Base-by-base conservation (phyloP, 1,139 yeast species). In the Starmera stellimalicola region DNA sequence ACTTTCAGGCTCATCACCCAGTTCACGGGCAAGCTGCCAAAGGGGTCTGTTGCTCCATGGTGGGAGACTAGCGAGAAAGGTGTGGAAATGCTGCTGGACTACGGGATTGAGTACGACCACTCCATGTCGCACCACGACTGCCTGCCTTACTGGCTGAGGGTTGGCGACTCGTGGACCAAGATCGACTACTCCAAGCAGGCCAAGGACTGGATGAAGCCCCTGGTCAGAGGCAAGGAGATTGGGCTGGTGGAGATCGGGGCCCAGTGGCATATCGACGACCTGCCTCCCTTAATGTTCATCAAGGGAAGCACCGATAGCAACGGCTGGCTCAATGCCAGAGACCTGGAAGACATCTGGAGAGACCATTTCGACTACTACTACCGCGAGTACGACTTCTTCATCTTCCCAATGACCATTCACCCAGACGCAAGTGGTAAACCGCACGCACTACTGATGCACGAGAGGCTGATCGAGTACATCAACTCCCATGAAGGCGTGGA, bases 401-500 rank as follows among this genome's bases (percentile, higher is more conserved):
- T 54, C 25, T 54, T 54, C 41, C 58, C 58, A 6, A 52, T 54
- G 39, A 54, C 58, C 18, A 48, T 51, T 33, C 58, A 54, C 34
- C 58, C 58, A 2, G 58, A 54, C 31, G 58, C 54, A 16, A 49
- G 52, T 33, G 58, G 53, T 16, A 38, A 53, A 36, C 62, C 53
- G 11, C 61, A 46, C 37, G 61, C 38, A 22, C 33, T 49, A 26
- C 39, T 51, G 40, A 58, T 45, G 63, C 62, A 45, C 40, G 61
- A 48, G 41, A 46, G 59, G 25, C 28, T 55, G 23, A 55, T 55
- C 31, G 60, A 54, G 32, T 48, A 48, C 36, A 52, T 55, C 39
- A 55, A 55, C 39, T 42, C 42, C 18, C 60, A 55, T 35, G 59
- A 55, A 24, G 59, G 59, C 15, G 60, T 55, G 20, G 58, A 55